phyloP scores from a whole-genome alignment of 106 monocot genomes.

The Dendrobium huoshanense region DNA sequence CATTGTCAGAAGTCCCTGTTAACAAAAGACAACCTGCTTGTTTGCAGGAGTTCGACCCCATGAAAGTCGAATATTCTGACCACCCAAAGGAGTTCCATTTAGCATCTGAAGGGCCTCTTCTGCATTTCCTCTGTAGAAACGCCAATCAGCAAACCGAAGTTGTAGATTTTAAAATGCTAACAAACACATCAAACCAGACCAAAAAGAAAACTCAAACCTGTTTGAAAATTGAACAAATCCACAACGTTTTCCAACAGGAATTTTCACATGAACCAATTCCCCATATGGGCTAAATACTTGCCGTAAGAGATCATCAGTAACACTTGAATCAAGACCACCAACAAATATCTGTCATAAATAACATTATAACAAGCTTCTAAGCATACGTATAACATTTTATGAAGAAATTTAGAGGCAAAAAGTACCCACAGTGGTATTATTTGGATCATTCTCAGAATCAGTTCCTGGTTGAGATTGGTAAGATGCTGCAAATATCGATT shows the following conservation, averaged over 20 bases:
- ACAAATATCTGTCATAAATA: constrained; percentile 42
- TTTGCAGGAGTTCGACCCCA: constrained; percentile 28
- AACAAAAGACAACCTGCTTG: constrained; percentile 17
- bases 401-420: background rate
- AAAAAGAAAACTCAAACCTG: constrained; percentile 20
- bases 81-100: constrained; percentile 20
- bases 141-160: background rate
- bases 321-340: constrained; percentile 53
- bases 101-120: constrained; percentile 17
- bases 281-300: constrained; percentile 47
- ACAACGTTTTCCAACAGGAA: constrained; percentile 54
- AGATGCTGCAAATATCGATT: constrained; percentile 22
- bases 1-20: background rate
- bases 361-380: background rate
- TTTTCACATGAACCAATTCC: constrained; percentile 51
- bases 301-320: constrained; percentile 39
- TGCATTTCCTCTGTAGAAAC: constrained; percentile 10
- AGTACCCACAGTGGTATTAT: constrained; percentile 54
- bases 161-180: background rate
- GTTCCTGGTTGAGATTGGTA: constrained; percentile 29
- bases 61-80: constrained; percentile 30
- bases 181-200: background rate
- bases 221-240: constrained; percentile 61
- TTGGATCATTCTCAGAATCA: constrained; percentile 52
- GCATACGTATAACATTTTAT: background rate